These are phyloP conservation scores for Vigna trinervia DNA, from an alignment of 306 rosid species.

Conservation along the genomic window DNA sequence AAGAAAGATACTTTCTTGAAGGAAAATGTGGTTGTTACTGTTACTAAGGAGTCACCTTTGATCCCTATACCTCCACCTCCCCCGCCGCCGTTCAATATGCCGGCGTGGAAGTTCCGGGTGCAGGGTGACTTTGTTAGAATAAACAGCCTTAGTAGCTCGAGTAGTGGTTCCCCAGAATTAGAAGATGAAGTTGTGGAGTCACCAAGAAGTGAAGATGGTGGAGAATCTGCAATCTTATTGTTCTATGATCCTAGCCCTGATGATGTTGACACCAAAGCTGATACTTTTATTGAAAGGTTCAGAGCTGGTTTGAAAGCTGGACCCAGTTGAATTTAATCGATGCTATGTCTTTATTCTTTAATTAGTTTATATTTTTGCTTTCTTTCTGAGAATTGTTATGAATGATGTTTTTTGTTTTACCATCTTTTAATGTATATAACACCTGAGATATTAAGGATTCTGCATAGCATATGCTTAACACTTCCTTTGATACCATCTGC, in stretches of 20 bases:
- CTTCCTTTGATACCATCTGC: not conserved
- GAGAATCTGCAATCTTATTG: constrained; percentile 45
- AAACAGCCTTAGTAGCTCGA: constrained; percentile 66
- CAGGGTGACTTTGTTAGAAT: constrained; percentile 79
- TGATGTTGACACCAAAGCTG: constrained; percentile 83
- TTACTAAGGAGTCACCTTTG: constrained; percentile 63
- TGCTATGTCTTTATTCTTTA: not conserved
- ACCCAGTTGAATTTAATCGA: too few species aligned
- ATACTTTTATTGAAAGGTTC: constrained; percentile 72
- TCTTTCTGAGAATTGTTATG: constrained; percentile 7
- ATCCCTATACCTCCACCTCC: constrained; percentile 74
- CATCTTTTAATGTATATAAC: too few species aligned
- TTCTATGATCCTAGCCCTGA: constrained; percentile 73
- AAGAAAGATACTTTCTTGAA: constrained; percentile 47
- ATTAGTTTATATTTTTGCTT: constrained; percentile 26
- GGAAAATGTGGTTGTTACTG: constrained; percentile 38
- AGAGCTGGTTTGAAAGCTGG: constrained; percentile 59
- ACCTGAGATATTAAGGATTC: too few species aligned
- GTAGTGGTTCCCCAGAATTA: constrained; percentile 65
- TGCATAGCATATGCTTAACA: constrained; percentile 2
- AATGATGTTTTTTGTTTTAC: too few species aligned
- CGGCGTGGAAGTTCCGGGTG: constrained; percentile 55
- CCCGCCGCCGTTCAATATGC: constrained; percentile 66
- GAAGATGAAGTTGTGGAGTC: constrained; percentile 60
- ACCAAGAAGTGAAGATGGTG: constrained; percentile 41